phyloP scores from a whole-genome alignment of 2,329 filamentous ascomycete genomes.

The Botrytis pseudocinerea region DNA sequence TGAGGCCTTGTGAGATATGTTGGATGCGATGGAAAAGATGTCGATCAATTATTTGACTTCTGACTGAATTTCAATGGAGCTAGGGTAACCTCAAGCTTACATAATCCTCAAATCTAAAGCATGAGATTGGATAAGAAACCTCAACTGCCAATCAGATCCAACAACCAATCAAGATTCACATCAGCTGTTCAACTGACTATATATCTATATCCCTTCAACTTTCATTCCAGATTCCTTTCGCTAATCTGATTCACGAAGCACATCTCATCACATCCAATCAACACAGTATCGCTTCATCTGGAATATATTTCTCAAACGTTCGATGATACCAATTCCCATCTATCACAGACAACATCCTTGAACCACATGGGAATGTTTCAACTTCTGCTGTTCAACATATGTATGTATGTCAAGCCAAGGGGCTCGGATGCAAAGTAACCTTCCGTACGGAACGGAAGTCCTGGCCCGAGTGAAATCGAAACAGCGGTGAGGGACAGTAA shows the following conservation, averaged over 20 bases:
- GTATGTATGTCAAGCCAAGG: background rate
- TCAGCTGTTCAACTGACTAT: background rate
- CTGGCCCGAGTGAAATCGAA: background rate
- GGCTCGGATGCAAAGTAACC: background rate
- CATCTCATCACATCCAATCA: background rate
- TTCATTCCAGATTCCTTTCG: background rate
- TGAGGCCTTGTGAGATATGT: slow-evolving; percentile 27
- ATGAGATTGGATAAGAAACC: background rate
- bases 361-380: background rate
- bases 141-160: background rate
- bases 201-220: background rate
- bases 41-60: background rate
- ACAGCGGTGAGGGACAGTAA: slow-evolving; percentile 6
- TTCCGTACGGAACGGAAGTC: slow-evolving; percentile 1
- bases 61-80: background rate
- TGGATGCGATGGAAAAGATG: background rate
- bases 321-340: background rate
- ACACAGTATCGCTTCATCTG: background rate
- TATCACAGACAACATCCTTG: background rate
- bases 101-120: background rate
- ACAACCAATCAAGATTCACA: background rate
- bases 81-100: background rate
- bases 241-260: background rate
- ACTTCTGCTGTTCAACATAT: background rate
- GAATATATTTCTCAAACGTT: background rate